Base-by-base conservation (phyloP, 495 filamentous ascomycete species). In the Talaromyces borbonicus region DNA sequence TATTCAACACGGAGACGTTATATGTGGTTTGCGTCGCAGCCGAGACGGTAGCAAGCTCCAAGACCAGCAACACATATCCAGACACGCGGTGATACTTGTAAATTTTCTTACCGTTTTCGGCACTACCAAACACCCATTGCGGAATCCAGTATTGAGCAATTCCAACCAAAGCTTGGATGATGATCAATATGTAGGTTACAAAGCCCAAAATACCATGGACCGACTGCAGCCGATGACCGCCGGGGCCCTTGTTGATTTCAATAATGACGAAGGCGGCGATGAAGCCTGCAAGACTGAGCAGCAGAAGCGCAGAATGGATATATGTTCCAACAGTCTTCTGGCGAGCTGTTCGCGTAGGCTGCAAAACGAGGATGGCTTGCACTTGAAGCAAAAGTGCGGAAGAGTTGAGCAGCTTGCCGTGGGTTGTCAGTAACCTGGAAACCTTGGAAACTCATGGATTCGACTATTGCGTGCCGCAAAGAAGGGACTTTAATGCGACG, bases 61-160 rank as follows among this genome's bases (percentile, higher is more conserved):
- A 47, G 40, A 79, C 47, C 38, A 94, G 56, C 49, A 89, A 62
- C 27, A 78, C 51, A 62, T 97, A 97, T 14, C 90, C 90, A n/a
- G 67, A 69, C 46, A 70, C 63, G 11, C 90, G 79, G 61, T 96
- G 90, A 54, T 89, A 95, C 58, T 94, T 95, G 67, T 89, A 97
- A 25, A 92, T 51, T 27, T 63, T 68, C 71, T 89, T 93, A 23
- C 87, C 90, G 1, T 78, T 83, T 19, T 84, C 80, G 46, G 80
- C 80, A 49, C 86, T 79, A 15, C 90, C 90, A 49, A 87, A 86
- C 0, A 94, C 46, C 3, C 42, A 33, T 0, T 50, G 48, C 0
- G 89, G 89, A 4, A 75, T 53, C 44, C 75, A 87, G 66, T 79
- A 94, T 58, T 88, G 84, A 14, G 84, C 80, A 20, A 94, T 74